These are phyloP conservation scores for Penicillium sp. DNA, from an alignment of 2,329 filamentous ascomycete genomes.

Conservation along the genomic window DNA sequence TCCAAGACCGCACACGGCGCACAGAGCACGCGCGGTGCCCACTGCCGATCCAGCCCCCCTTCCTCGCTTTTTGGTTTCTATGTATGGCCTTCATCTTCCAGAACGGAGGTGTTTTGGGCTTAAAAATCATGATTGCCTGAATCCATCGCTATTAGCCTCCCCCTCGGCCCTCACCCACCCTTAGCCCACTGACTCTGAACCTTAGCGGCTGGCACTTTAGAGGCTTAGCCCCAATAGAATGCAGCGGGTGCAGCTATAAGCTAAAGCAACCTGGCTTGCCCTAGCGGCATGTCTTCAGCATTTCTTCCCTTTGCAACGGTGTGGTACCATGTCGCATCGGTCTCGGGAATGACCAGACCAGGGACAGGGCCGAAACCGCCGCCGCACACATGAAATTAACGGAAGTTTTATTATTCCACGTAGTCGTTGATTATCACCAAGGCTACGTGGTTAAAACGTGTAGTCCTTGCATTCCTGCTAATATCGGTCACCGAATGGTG, in stretches of 20 bases:
- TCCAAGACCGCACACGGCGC: background rate
- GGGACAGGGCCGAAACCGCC: background rate
- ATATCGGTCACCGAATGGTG: background rate
- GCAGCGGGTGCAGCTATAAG: conserved; percentile 23
- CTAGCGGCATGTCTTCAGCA: conserved; percentile 28
- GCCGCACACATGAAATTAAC: conserved; percentile 5
- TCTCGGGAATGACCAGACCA: conserved; percentile 13
- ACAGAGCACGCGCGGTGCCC: conserved; percentile 2
- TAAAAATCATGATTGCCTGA: conserved; percentile 20
- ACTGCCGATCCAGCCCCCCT: conserved; percentile 19
- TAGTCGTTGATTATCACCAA: background rate
- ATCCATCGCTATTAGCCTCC: background rate
- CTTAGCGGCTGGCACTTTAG: background rate
- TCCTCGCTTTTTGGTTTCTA: background rate
- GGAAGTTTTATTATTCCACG: background rate
- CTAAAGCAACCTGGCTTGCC: conserved; percentile 25
- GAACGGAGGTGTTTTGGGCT: conserved; percentile 19
- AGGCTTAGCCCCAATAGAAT: conserved; percentile 9
- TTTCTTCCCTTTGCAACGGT: conserved; percentile 21
- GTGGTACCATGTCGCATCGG: conserved; percentile 17
- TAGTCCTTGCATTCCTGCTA: too few relatives aligned
- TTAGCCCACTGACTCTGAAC: background rate
- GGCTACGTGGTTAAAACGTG: too few relatives aligned
- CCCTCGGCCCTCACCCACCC: conserved; percentile 3
- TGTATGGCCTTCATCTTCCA: conserved; percentile 23